Base-by-base conservation (phyloP, 352 stramenopile genomes). In the Phytophthora pistaciae region DNA sequence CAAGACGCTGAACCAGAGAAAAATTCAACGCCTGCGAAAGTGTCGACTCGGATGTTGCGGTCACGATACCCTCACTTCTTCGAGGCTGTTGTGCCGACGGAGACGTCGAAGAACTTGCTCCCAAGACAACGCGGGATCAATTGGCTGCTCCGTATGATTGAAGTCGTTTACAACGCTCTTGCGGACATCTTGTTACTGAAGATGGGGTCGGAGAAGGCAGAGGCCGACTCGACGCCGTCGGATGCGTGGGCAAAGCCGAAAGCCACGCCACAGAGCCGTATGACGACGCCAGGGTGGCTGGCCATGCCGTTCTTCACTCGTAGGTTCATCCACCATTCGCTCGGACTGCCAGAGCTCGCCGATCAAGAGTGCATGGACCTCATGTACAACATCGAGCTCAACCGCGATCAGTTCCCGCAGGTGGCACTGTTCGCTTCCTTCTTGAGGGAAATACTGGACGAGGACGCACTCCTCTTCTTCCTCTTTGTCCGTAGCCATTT, bases 321-420 rank as follows among this genome's bases (percentile, higher is more conserved):
- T 20, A 79, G 77, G 31, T 86, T 84, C 44, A 56, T 96, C 0
- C 75, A 84, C 2, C 83, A 84, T 8, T 74, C 72, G 0, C 49
- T 96, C 5, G 88, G 88, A 5, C 62, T 93, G 1, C 55, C 69
- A 2, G 57, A 80, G 29, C 68, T 95, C 2, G 87, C 84, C 0
- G 85, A 94, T 18, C 87, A 96, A 69, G 87, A 96, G 18, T 84
- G 76, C 20, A 36, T 93, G 9, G 87, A 96, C 52, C 63, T 96
- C n/a, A 75, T 93, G 53, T 82, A 80, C 59, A 96, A 91, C 40
- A 58, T 89, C 5, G 88, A 94, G 48, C 36, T 77, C 1, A 60
- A 25, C n/a, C 68, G 82, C 4, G 79, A 91, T 9, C 55, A 64
- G 6, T 91, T 91, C 27, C 77, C 79, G 1, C 70, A 84, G 7